A percentile compares a stretch with the other conserved stretches of the same genome.
Conservation (phyloP, 2,329 filamentous ascomycete genomes). For the Elsinoe fawcettii region DNA sequence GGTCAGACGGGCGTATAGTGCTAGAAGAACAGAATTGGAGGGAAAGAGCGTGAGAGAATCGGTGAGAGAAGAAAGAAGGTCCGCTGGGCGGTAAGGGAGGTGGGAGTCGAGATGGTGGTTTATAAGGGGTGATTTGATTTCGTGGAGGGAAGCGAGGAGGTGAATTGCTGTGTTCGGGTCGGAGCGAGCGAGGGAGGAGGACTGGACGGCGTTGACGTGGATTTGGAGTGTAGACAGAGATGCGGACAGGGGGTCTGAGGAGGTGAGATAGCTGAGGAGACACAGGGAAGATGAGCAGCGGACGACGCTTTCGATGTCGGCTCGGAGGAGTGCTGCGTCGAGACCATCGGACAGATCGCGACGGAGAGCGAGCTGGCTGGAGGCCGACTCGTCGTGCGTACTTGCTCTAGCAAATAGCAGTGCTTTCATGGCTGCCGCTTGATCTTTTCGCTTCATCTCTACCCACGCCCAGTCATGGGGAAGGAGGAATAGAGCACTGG, state of each 20-base stretch:
- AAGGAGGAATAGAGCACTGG: constrained; percentile 37
- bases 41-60: constrained; percentile 60
- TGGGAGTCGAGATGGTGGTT: constrained; percentile 55
- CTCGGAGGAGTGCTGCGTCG: constrained; percentile 49
- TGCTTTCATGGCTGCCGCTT: constrained; percentile 27
- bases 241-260: constrained; percentile 31
- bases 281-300: constrained; percentile 55
- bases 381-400: neutral
- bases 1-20: constrained; percentile 57
- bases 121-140: constrained; percentile 59
- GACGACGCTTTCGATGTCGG: constrained; percentile 43
- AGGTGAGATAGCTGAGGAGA: constrained; percentile 60
- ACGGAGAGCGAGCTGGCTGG: constrained; percentile 43
- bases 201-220: constrained; percentile 37
- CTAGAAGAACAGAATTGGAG: constrained; percentile 66
- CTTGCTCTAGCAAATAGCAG: constrained; percentile 24
- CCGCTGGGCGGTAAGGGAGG: constrained; percentile 59
- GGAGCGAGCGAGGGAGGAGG: constrained; percentile 23
- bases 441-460: constrained; percentile 44
- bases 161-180: constrained; percentile 30
- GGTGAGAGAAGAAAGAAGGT: constrained; percentile 55
- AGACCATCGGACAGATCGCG: constrained; percentile 48
- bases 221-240: constrained; percentile 29
- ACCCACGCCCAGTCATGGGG: constrained; percentile 62
- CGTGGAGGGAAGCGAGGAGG: constrained; percentile 54